Percentiles rank a stretch among this genome's conserved stretches.
These are phyloP conservation scores for Saccharomycopsis crataegensis DNA, from an alignment of 1,139 yeast genomes.

Conservation along the genomic window DNA sequence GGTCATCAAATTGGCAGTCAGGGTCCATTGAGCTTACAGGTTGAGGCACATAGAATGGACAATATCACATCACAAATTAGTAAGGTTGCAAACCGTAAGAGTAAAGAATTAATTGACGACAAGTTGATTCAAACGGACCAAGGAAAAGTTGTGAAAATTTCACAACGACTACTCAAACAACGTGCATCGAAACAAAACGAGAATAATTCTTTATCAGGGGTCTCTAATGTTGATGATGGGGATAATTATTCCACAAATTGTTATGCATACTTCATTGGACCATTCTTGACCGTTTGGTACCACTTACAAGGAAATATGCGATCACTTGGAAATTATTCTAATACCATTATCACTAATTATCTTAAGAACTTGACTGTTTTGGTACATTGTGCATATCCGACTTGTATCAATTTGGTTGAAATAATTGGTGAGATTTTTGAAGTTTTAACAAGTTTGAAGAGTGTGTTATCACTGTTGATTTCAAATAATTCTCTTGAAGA, in stretches of 20 bases:
- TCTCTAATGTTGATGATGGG: background rate
- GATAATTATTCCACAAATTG: slow-evolving; percentile 13
- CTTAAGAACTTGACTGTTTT: slow-evolving; percentile 14
- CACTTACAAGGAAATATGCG: slow-evolving; percentile 3
- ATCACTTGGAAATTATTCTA: slow-evolving; percentile 14
- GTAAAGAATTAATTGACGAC: slow-evolving; percentile 3
- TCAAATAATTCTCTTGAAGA: background rate
- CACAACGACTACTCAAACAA: slow-evolving; percentile 14
- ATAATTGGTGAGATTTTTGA: slow-evolving; percentile 11
- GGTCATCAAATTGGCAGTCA: background rate
- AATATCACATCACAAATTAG: slow-evolving; percentile 3
- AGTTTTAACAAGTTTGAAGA: slow-evolving; percentile 5
- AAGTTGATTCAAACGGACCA: background rate
- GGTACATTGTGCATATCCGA: slow-evolving; percentile 11
- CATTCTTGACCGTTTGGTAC: slow-evolving; percentile 16
- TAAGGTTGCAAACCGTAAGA: background rate
- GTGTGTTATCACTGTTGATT: background rate
- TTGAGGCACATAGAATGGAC: slow-evolving; percentile 15
- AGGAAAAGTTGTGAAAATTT: slow-evolving; percentile 16
- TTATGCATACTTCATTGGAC: slow-evolving; percentile 9
- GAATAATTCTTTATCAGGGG: background rate
- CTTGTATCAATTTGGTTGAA: background rate
- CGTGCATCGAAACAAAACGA: slow-evolving; percentile 2
- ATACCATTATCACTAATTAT: slow-evolving; percentile 3
- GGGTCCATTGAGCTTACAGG: background rate